These are phyloP conservation scores for Trichophyton verrucosum DNA, from an alignment of 2,329 filamentous ascomycete species.

Conservation along the genomic window DNA sequence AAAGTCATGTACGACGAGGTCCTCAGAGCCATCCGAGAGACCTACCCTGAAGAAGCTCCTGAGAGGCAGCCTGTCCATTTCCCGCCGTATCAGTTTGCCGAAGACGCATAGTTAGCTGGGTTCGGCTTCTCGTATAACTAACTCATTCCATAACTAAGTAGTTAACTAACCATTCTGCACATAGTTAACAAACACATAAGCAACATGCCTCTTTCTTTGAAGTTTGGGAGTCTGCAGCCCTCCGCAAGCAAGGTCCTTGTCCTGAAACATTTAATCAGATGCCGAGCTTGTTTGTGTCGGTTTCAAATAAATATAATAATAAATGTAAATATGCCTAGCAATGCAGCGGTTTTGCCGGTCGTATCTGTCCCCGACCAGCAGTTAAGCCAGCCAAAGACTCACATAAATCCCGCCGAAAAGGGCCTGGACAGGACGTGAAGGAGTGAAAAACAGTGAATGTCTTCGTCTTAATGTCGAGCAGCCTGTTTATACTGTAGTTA, in stretches of 20 bases:
- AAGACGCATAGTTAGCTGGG: slow-evolving; percentile 16
- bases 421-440: neutral
- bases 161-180: too few relatives aligned
- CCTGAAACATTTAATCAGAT: neutral
- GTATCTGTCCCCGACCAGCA: neutral
- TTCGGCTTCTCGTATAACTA: neutral
- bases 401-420: too few relatives aligned
- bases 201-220: neutral
- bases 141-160: neutral
- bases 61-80: slow-evolving; percentile 41
- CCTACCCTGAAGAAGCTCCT: slow-evolving; percentile 45
- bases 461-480: too few relatives aligned
- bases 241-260: neutral
- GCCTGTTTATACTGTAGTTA: too few relatives aligned
- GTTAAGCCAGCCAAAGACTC: neutral
- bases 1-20: slow-evolving; percentile 43
- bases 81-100: slow-evolving; percentile 38
- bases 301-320: neutral
- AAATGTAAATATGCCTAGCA: neutral
- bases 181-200: neutral
- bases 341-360: neutral
- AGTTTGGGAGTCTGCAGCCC: neutral
- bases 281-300: neutral
- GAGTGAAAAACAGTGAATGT: neutral
- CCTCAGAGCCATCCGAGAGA: slow-evolving; percentile 37